Conservation (phyloP, 1,139 yeast species). For the Saccharomycopsis hybrid region DNA sequence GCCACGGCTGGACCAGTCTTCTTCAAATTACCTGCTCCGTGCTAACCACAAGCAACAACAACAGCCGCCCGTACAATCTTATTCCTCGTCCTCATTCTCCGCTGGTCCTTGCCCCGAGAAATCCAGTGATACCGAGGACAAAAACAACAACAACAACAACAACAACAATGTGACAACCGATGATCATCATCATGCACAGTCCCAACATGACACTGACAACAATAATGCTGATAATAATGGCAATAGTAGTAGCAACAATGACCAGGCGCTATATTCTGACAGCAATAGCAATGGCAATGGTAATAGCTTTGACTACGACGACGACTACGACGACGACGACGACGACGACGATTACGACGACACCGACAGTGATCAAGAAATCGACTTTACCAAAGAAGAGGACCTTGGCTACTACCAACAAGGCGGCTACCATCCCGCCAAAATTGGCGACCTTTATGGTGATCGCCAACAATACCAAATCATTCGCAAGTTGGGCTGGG, state of each 20-base stretch:
- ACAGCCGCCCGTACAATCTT: background rate
- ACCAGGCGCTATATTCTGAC: too few species aligned
- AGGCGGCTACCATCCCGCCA: conserved; percentile 80
- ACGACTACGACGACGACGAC: background rate
- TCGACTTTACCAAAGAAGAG: conserved; percentile 55
- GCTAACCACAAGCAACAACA: background rate
- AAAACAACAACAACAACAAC: too few species aligned
- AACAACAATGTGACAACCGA: background rate
- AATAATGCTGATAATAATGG: background rate
- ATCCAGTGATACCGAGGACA: too few species aligned
- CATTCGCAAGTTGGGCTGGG: conserved; percentile 74
- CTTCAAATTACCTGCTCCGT: too few species aligned
- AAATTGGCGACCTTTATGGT: conserved; percentile 62
- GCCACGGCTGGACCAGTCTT: too few species aligned
- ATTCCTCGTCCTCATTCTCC: background rate
- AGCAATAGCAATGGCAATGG: too few species aligned
- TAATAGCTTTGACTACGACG: background rate
- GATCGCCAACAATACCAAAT: conserved; percentile 48
- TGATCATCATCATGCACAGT: background rate
- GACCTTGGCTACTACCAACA: conserved; percentile 57
- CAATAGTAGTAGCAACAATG: too few species aligned
- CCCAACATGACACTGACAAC: too few species aligned
- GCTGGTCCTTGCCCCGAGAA: too few species aligned
- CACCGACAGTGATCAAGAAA: conserved; percentile 28
- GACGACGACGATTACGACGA: conserved; percentile 1